Base-by-base conservation (phyloP, 2,329 filamentous ascomycete genomes). In the Xylaria sp. region DNA sequence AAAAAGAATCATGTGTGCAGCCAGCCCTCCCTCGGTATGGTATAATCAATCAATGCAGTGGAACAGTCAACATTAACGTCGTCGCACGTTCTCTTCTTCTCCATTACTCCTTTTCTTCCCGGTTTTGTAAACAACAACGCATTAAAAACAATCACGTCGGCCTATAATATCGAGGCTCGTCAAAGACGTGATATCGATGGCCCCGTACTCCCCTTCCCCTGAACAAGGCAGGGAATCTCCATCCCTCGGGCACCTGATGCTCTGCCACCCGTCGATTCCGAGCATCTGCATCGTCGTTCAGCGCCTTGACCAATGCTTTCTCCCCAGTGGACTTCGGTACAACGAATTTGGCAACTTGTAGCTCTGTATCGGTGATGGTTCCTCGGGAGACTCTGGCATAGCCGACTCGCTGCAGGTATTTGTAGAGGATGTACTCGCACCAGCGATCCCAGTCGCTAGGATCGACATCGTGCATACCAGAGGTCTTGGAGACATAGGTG, bases 401-500 rank as follows among this genome's bases (percentile, higher is more conserved):
- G 1, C 91, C 93, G 0, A 89, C 88, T 63, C 93, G 83, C 75
- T 87, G 88, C 63, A 99, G 76, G 10, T 87, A 87, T 80, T 97
- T 97, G 81, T 91, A 99, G 30, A 99, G 78, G 66, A 99, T 97
- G 75, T 99, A 99, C 78, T 99, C 93, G 78, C 94, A 99, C 94
- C 94, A 99, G 58, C 94, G 82, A 74, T 99, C 94, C 92, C 92
- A 96, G 73, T 99, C 94, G 2, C 81, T 87, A 0, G 87, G 84
- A 70, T 99, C 94, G 54, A 99, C 94, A 70, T 99, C 94, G 70
- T 90, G 87, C 94, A 99, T 99, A 8, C 92, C 91, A 60, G 90
- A 96, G 59, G 79, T 79, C 56, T 91, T 83, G 59, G 91, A 91
- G 23, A 97, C 94, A 69, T 96, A 97, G 0, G 87, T 96, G 73